phyloP scores from a whole-genome alignment of 2,329 filamentous ascomycete genomes.

The Stromatinia cepivora region DNA sequence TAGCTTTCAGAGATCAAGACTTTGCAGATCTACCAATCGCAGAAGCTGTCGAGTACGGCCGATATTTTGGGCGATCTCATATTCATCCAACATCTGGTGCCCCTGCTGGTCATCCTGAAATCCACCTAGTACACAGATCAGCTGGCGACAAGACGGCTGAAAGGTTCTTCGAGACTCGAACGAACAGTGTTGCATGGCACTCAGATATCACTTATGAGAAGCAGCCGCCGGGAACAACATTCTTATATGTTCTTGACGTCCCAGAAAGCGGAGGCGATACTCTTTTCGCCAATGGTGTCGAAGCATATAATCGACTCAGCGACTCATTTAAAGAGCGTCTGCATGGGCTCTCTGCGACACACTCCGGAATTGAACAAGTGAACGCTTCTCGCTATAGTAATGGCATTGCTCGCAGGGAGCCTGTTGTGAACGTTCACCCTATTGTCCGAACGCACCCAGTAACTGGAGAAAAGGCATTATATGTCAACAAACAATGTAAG shows the following conservation, averaged over 20 bases:
- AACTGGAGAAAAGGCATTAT: conserved; percentile 82
- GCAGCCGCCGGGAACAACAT: conserved; percentile 87
- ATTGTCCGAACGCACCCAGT: conserved; percentile 78
- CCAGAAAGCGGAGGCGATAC: conserved; percentile 82
- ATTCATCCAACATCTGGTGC: conserved; percentile 78
- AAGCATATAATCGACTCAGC: conserved; percentile 79
- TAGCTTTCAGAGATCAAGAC: conserved; percentile 76
- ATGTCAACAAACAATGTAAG: conserved; percentile 79
- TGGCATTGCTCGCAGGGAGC: conserved; percentile 72
- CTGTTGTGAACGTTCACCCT: conserved; percentile 72
- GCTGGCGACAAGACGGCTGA: conserved; percentile 61
- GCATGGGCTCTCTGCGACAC: conserved; percentile 76
- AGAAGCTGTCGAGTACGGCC: conserved; percentile 66
- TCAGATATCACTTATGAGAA: conserved; percentile 84
- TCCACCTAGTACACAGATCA: conserved; percentile 77
- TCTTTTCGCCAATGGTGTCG: conserved; percentile 74
- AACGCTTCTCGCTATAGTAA: conserved; percentile 65
- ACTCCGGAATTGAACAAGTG: conserved; percentile 81
- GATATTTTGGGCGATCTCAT: conserved; percentile 79
- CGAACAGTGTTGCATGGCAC: conserved; percentile 85
- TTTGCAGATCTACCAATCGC: conserved; percentile 68
- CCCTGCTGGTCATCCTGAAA: conserved; percentile 69
- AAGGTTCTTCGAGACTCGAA: conserved; percentile 66
- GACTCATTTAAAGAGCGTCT: conserved; percentile 77
- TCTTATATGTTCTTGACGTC: conserved; percentile 83